These are phyloP conservation scores for Carex sylvatica DNA, from an alignment of 202 grass and related monocot genomes.

Conservation along the genomic window DNA sequence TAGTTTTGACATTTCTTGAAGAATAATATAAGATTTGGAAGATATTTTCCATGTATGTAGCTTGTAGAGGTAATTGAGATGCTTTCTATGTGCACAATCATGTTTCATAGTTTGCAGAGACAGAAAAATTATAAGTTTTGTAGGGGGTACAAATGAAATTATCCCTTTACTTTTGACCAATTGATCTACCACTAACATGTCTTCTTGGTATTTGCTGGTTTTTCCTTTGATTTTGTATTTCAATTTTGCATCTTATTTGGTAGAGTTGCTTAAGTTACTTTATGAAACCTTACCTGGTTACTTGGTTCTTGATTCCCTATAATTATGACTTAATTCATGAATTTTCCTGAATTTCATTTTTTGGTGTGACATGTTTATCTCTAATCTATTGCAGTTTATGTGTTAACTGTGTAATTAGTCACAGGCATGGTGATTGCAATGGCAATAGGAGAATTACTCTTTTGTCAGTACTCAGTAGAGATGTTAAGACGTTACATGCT, in stretches of 20 bases:
- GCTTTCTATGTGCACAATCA: background rate
- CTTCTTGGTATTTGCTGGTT: background rate
- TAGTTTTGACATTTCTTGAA: slow-evolving; percentile 10
- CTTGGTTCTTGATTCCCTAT: no score
- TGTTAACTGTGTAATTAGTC: background rate
- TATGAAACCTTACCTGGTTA: no score
- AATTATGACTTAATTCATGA: background rate
- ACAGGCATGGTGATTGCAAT: background rate
- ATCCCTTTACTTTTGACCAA: background rate
- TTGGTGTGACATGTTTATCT: background rate
- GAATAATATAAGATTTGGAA: background rate
- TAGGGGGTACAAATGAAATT: background rate
- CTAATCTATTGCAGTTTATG: background rate
- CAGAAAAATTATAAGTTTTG: background rate
- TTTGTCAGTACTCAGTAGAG: background rate
- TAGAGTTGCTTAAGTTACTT: background rate
- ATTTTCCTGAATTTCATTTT: background rate
- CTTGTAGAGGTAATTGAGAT: background rate
- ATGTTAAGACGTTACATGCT: background rate
- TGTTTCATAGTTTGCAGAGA: background rate
- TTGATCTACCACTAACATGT: background rate
- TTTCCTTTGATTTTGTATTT: background rate
- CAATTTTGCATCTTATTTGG: background rate
- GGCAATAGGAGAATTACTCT: background rate
- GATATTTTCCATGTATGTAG: background rate